Evolutionary conservation across 1,284 basidiomycete species (phyloP).

Genomic region (Polyporus tsugae): DNA sequence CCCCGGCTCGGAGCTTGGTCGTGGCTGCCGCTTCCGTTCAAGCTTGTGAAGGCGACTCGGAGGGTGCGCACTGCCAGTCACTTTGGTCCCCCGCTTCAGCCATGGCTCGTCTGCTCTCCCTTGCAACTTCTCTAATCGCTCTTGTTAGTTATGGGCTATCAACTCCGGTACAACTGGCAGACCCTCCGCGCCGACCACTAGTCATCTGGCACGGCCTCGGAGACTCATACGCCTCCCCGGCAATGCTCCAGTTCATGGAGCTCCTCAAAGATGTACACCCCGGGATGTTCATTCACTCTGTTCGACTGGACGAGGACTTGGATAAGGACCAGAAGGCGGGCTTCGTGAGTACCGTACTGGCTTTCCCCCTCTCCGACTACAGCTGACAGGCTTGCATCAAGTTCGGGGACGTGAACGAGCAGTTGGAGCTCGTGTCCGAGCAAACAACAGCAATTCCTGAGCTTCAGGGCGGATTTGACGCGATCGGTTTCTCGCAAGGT

Average conservation of each 20-base stretch:
- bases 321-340: constrained; percentile 81
- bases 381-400: constrained; percentile 39
- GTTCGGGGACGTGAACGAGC: constrained; percentile 85
- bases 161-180: constrained; percentile 10
- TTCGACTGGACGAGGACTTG: constrained; percentile 75
- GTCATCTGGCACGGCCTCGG: constrained; percentile 97
- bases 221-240: constrained; percentile 69
- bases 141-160: constrained; percentile 12
- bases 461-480: constrained; percentile 84
- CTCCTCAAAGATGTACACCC: constrained; percentile 78
- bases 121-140: constrained; percentile 7
- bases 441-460: constrained; percentile 78
- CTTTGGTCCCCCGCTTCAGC: background rate
- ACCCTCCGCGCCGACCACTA: constrained; percentile 61
- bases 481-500: constrained; percentile 94
- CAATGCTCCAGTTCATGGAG: constrained; percentile 74
- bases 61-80: background rate
- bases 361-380: no score
- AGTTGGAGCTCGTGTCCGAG: constrained; percentile 70
- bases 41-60: background rate
- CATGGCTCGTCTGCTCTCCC: constrained; percentile 7
- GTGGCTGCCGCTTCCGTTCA: background rate
- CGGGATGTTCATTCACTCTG: constrained; percentile 87
- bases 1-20: background rate
- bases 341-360: constrained; percentile 64